Evolutionary conservation across 2,329 filamentous ascomycete genomes (phyloP), one percentile per base, ranked within the genome.

Genomic region (Aureobasidium pullulans): DNA sequence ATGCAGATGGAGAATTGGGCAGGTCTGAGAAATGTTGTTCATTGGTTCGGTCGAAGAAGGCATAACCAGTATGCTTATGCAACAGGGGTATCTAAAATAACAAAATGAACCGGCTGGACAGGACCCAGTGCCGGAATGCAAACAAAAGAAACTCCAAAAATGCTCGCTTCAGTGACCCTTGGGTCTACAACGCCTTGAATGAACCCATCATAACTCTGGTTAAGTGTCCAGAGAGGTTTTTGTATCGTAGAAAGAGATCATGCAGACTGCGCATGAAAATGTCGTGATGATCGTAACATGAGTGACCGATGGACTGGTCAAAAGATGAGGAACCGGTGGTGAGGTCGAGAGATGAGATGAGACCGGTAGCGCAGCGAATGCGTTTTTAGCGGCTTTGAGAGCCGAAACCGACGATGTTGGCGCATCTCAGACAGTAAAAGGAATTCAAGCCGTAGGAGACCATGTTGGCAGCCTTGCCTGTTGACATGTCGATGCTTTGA

Each of bases 351-450:
- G 28, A 9, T 32, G 49, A 46, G 23, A 15, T 23, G 19, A 42
- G 28, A 37, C 28, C n/a, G n/a, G 29, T 49, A 34, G 19, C 13
- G 31, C 19, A 39, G 32, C 54, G 3, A 4, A 7, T 13, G 13
- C 28, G 8, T 15, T 36, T 23, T 15, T 49, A 57, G 67, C 69
- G 69, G 49, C 67, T 64, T 54, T 68, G 66, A 47, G 16, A 15
- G 23, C 23, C 23, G 29, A 57, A 65, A 19, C 71, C 71, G n/a
- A 72, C 71, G 36, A 72, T 66, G 42, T 59, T 64, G 37, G 71
- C 71, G 59, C 71, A 73, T 29, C 71, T 64, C 15, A 60, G 66
- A 66, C 71, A 73, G 64, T 73, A 73, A 65, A 69, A 73, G 36
- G 67, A 65, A 46, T 73, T 73, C 16, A 72, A 63, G 9, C 71